Base-by-base conservation (phyloP, 805 yeast genomes). In the Candida hungchunana region DNA sequence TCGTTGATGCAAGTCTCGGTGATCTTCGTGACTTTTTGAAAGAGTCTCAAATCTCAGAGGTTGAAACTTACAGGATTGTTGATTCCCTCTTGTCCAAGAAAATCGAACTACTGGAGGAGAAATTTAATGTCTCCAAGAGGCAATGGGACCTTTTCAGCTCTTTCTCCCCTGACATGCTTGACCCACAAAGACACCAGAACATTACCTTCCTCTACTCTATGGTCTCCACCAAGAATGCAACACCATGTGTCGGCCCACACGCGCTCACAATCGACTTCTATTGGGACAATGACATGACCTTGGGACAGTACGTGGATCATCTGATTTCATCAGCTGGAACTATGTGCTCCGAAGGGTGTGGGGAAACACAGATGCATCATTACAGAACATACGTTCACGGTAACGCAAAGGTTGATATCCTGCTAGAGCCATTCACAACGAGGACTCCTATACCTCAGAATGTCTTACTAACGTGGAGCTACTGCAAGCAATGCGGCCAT, bases 231-330 rank as follows among this genome's bases (percentile, higher is more conserved):
- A 82, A 80, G 49, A 82, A 86, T 26, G 83, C 94, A 0, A 87
- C 95, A 0, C 97, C 97, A 0, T 93, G 98, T 52, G 66, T 79
- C 26, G 97, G 97, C 0, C 98, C 99, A 0, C 86, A 77, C 37
- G 66, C 78, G n/a, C 77, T 85, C 22, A 76, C 79, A 2, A 80
- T 89, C 32, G 96, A 89, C 43, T 94, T 72, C 53, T 93, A 90
- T 55, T 78, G 95, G 66, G 96, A 87, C 32, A 84, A 81, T 39
- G 98, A 94, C 56, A 81, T 83, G 53, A 80, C 95, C 8, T 60
- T 94, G 28, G 98, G 98, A 1, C 85, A 84, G 50, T 87, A 80
- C 47, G 76, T 93, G 28, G 97, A 94, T 51, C 83, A 81, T 36
- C 67, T 79, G 25, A 80, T 87, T 39, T 64, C 73, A 6, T 80